Percentiles rank a stretch among this genome's conserved stretches.
These are phyloP conservation scores for Polyporus tsugae DNA, from an alignment of 1,284 basidiomycete species.

Conservation along the genomic window DNA sequence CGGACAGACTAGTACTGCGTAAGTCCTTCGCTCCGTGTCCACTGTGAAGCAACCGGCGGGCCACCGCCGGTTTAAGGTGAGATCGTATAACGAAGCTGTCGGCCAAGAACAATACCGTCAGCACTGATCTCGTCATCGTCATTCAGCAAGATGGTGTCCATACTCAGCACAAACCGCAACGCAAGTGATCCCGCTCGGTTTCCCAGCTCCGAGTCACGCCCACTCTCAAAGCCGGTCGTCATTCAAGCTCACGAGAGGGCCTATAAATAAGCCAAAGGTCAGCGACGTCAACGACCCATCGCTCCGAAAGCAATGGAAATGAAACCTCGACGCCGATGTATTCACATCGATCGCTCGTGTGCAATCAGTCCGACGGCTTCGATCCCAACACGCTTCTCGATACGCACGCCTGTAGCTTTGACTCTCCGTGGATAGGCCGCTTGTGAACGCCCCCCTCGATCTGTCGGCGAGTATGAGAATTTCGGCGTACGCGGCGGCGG, in stretches of 20 bases:
- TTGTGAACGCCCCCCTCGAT: neutral
- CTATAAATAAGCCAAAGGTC: neutral
- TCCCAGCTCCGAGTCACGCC: neutral
- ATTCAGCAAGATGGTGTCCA: neutral
- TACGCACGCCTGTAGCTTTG: neutral
- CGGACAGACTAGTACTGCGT: too few species aligned
- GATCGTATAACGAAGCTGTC: neutral
- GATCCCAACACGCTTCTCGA: neutral
- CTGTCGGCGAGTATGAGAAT: neutral
- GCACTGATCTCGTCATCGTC: neutral
- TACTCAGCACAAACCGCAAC: neutral
- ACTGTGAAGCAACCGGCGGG: neutral
- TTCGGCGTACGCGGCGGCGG: neutral
- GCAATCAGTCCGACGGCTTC: neutral
- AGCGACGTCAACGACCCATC: neutral
- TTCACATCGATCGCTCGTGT: neutral
- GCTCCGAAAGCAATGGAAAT: neutral
- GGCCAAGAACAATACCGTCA: neutral
- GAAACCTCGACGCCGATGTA: neutral
- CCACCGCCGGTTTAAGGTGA: neutral
- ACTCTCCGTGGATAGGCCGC: neutral
- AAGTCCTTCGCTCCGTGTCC: neutral
- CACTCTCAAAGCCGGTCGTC: neutral
- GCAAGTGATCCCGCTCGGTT: neutral
- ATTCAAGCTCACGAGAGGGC: neutral